Evolutionary conservation across 176 grass and related monocot genomes (phyloP), one percentile per base, ranked within the genome.

Genomic region (Triticum monococcum): DNA sequence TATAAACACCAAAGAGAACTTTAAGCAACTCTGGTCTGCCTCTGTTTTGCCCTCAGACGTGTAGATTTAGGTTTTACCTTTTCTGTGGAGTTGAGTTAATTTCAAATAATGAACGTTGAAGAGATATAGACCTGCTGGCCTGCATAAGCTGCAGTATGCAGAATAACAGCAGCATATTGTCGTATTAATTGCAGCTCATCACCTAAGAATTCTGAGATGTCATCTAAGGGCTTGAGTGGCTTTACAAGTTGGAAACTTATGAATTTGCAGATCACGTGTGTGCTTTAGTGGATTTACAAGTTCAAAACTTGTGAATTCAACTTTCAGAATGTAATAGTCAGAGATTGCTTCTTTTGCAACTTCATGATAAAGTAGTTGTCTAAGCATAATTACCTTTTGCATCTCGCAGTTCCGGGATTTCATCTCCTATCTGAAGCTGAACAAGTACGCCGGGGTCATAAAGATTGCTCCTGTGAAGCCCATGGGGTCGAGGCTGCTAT

Each of bases 371-470:
- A 79, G 56, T 62, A 54, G 12, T 74, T 89, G 35, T 64, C 75
- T 70, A 61, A 78, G 69, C 22, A 31, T 56, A 9, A 22, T 70
- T 82, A 25, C 85, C 85, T 33, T 86, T 20, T 81, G 26, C 59
- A 16, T 81, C 24, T 78, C 89, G 90, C 91, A 98, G 96, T 91
- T 95, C 60, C 89, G 90, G 76, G 93, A 98, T 85, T 98, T 98
- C n/a, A 91, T 91, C 87, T 86, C 89, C 78, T 98, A 98, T 88
- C 85, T 98, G 81, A 94, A 88, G 72, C 93, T 95, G 56, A 95
- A 92, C 82, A 93, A 95, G 26, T 98, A 91, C 32, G 93, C 96
- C 8, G 96, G 96, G 30, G 96, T 98, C 81, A 95, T 98, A 86
- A 98, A 91, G 86, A 81, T 98, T 71, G 84, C 93, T 45, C 82